Evolutionary conservation across 202 grass and related monocot genomes (phyloP).

Genomic region (Elaeis oleifera): DNA sequence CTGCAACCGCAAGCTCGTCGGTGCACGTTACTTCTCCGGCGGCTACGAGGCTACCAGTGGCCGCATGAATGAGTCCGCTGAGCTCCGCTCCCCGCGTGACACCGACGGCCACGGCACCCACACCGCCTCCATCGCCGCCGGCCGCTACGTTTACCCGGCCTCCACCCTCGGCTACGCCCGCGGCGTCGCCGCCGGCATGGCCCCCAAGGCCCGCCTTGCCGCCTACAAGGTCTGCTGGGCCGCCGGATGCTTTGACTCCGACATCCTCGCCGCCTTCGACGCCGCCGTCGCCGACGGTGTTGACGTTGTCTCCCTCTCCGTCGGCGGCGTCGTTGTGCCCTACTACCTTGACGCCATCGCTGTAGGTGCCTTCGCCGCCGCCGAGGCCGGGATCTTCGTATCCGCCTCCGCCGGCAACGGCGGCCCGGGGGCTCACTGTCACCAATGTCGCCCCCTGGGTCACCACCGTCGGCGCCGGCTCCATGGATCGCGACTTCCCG

Average conservation of each 20-base stretch:
- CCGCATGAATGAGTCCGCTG: slow-evolving; percentile 73
- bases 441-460: slow-evolving; percentile 91
- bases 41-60: slow-evolving; percentile 82
- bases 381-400: slow-evolving; percentile 77
- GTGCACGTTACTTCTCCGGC: slow-evolving; percentile 63
- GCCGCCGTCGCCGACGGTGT: slow-evolving; percentile 73
- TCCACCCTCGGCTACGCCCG: slow-evolving; percentile 83
- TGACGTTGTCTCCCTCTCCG: slow-evolving; percentile 73
- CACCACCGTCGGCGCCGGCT: slow-evolving; percentile 73
- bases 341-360: slow-evolving; percentile 92
- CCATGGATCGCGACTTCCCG: slow-evolving; percentile 91
- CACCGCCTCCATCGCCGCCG: slow-evolving; percentile 78
- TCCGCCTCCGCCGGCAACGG: slow-evolving; percentile 81
- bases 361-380: slow-evolving; percentile 75
- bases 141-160: slow-evolving; percentile 88
- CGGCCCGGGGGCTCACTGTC: slow-evolving; percentile 66
- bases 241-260: slow-evolving; percentile 77
- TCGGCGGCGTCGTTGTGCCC: slow-evolving; percentile 79
- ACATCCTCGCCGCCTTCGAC: slow-evolving; percentile 93
- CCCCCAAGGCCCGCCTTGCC: slow-evolving; percentile 75
- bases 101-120: slow-evolving; percentile 80
- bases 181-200: slow-evolving; percentile 78
- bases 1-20: slow-evolving; percentile 84
- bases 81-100: slow-evolving; percentile 68
- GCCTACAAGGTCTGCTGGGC: slow-evolving; percentile 95